Percentiles rank a stretch among this genome's conserved stretches.
Conservation (phyloP, 176 grass and related monocot species). For the Elymus sibiricus region DNA sequence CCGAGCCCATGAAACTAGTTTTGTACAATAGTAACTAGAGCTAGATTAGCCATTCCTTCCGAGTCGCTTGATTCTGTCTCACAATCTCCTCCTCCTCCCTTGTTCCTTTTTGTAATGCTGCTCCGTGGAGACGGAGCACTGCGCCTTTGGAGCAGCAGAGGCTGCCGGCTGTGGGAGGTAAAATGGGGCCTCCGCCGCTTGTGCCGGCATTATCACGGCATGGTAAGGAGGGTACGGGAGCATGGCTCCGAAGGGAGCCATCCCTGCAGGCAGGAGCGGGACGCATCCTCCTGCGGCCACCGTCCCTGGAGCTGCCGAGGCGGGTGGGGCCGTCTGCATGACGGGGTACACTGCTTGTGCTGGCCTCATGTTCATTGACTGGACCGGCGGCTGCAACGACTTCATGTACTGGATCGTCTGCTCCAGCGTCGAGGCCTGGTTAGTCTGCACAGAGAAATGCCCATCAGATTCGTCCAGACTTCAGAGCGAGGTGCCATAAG, state of each 20-base stretch:
- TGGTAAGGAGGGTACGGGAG: neutral
- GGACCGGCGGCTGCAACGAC: neutral
- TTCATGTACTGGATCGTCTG: constrained; percentile 14
- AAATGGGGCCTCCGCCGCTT: neutral
- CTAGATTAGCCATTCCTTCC: too few species aligned
- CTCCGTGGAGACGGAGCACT: neutral
- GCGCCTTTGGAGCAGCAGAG: neutral
- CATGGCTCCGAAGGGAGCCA: neutral
- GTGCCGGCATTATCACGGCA: neutral
- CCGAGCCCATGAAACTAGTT: too few species aligned
- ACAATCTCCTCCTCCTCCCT: neutral
- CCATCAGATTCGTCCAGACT: neutral
- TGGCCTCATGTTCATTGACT: neutral
- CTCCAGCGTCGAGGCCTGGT: constrained; percentile 11
- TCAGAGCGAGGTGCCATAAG: neutral
- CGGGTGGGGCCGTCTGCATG: neutral
- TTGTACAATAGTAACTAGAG: too few species aligned
- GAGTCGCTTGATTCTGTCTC: neutral
- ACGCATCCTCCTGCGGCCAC: too few species aligned
- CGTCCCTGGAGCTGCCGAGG: too few species aligned
- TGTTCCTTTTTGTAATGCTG: neutral
- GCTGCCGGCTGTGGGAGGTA: neutral
- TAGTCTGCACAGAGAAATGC: neutral
- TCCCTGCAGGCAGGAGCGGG: neutral
- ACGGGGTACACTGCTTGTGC: neutral